Evolutionary conservation across 2,329 filamentous ascomycete genomes (phyloP).

Genomic region (Claviceps cyperi): DNA sequence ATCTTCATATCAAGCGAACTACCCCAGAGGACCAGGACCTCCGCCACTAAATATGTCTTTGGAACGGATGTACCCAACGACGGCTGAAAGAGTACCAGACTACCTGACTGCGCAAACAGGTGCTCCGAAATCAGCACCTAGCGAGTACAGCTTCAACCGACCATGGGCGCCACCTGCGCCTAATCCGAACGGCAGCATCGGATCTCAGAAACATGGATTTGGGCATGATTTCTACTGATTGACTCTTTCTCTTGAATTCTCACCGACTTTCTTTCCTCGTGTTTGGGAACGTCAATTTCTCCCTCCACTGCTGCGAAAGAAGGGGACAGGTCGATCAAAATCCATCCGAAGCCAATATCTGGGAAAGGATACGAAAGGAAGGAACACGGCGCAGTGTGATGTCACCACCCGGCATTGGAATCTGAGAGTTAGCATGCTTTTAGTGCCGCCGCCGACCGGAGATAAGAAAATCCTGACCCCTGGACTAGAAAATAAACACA

Average conservation of each 20-base stretch:
- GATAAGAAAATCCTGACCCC: too few species aligned
- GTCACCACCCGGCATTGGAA: neutral
- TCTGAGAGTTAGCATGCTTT: neutral
- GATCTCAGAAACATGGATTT: neutral
- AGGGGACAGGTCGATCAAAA: too few species aligned
- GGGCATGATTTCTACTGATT: slow-evolving; percentile 1
- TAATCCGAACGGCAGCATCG: neutral
- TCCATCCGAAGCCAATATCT: neutral
- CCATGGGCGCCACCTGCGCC: slow-evolving; percentile 19
- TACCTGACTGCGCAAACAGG: slow-evolving; percentile 41
- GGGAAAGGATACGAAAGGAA: neutral
- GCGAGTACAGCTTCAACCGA: slow-evolving; percentile 40
- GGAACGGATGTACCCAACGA: slow-evolving; percentile 11
- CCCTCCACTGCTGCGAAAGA: too few species aligned
- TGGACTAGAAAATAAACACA: neutral
- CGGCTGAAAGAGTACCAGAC: slow-evolving; percentile 23
- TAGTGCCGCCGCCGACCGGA: neutral
- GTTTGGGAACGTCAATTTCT: too few species aligned
- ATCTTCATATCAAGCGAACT: slow-evolving; percentile 21
- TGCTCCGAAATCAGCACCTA: slow-evolving; percentile 36
- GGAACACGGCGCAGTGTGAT: neutral
- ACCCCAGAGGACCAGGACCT: slow-evolving; percentile 38
- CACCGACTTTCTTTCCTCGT: too few species aligned
- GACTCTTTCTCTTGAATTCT: neutral
- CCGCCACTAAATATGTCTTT: slow-evolving; percentile 37